Conservation (phyloP, 176 grass and related monocot genomes). For the Ensete glaucum region DNA sequence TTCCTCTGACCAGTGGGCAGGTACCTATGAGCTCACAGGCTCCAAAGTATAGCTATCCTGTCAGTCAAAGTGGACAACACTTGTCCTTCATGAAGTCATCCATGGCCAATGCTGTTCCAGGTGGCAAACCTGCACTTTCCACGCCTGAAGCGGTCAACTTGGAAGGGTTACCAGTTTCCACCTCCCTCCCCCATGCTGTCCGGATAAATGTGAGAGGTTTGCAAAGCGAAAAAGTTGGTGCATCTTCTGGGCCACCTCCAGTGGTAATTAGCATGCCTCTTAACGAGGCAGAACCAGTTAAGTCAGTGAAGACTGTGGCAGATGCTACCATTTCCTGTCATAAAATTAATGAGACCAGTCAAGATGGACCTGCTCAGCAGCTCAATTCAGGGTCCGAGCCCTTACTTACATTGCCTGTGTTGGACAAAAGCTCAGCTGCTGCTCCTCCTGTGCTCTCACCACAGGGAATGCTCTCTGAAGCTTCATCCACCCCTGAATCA, state of each 20-base stretch:
- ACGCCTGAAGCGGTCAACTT: slow-evolving; percentile 13
- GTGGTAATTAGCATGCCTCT: slow-evolving; percentile 45
- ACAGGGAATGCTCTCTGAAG: neutral
- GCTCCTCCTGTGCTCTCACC: neutral
- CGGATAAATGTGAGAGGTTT: slow-evolving; percentile 31
- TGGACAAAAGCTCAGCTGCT: neutral
- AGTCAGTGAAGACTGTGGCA: neutral
- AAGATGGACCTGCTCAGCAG: neutral
- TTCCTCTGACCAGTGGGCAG: slow-evolving; percentile 39
- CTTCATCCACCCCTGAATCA: neutral
- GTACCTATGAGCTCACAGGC: slow-evolving; percentile 47
- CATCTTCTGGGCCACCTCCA: slow-evolving; percentile 22
- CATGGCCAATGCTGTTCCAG: slow-evolving; percentile 17
- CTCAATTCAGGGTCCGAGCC: neutral
- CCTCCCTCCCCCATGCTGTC: slow-evolving; percentile 16
- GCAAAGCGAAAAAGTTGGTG: neutral
- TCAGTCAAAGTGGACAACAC: slow-evolving; percentile 32
- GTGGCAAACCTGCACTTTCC: slow-evolving; percentile 6
- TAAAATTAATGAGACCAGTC: neutral
- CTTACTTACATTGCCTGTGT: too few relatives aligned
- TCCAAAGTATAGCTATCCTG: slow-evolving; percentile 37
- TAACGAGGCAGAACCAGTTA: slow-evolving; percentile 11
- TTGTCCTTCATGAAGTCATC: slow-evolving; percentile 36
- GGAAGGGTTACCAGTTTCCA: slow-evolving; percentile 15
- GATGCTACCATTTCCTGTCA: neutral